Base-by-base conservation (phyloP, 371 early-diverging fungal species). In the Apophysomyces variabilis region DNA sequence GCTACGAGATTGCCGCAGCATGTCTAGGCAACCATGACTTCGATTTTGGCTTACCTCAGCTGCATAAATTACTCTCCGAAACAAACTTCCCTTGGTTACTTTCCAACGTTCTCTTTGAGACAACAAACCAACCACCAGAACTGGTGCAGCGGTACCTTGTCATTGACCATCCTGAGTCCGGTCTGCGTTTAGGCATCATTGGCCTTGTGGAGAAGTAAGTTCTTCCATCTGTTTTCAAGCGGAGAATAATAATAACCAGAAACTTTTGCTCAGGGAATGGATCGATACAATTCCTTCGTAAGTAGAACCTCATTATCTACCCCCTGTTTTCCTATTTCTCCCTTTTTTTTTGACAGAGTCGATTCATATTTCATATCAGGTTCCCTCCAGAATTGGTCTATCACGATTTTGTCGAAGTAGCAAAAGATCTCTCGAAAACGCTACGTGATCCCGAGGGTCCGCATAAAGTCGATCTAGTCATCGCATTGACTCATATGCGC, bases 21-120 rank as follows among this genome's bases (percentile, higher is more conserved):
- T 83, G 85, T 38, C 66, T 82, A n/a, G 90, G 90, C 12, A 89
- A 88, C 74, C 90, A 87, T 74, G 78, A 90, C 72, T 89, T 90
- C 75, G 90, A 90, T 71, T 88, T 87, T 61, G 90, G 90, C 13
- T 67, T 88, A 7, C 82, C 84, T 32, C 76, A 70, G 7, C 66
- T 89, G 39, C 78, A 78, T 58, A 62, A 64, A 38, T 65, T 88
- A 46, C 66, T 82, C 21, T 18, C 32, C 9, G 59, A 66, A 18
- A 81, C 80, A 60, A 85, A 82, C 46, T 90, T 88, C 64, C 88
- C 90, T 7, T 90, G 90, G 90, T 37, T 90, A 11, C 61, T 88
- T 11, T 85, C 87, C 21, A 90, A 90, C 60, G 80, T 90, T 38
- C 61, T 83, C 0, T 77, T 87, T 67, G 60, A 63, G 4, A 63